Evolutionary conservation across 164 flowering plant species (phyloP).

Genomic region (Protea cynaroides): DNA sequence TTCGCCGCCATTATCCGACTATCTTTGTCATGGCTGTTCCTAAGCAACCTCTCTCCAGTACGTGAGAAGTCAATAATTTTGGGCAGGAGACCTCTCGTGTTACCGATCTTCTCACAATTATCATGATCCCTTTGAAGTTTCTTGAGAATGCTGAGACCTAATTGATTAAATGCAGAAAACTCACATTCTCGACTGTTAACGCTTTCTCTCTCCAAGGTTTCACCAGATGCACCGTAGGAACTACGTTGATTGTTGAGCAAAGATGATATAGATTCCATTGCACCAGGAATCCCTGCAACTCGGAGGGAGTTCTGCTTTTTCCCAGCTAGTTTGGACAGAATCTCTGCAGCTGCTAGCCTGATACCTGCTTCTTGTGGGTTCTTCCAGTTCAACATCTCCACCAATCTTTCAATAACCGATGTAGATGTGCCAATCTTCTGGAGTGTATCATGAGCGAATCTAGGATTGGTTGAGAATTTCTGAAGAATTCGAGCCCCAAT

Average conservation of each 20-base stretch:
- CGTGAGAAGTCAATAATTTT: constrained; percentile 79
- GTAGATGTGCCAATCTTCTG: constrained; percentile 69
- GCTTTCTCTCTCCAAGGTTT: constrained; percentile 46
- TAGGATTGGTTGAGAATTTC: constrained; percentile 32
- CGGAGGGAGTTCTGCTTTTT: constrained; percentile 80
- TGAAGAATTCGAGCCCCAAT: constrained; percentile 62
- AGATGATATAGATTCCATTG: constrained; percentile 93
- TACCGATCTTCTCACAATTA: constrained; percentile 91
- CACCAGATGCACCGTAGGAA: constrained; percentile 38
- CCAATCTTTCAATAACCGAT: constrained; percentile 67
- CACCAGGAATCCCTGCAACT: constrained; percentile 88
- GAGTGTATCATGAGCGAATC: constrained; percentile 64
- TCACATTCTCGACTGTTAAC: constrained; percentile 41
- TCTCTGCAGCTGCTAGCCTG: constrained; percentile 73
- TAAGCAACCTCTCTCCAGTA: constrained; percentile 52
- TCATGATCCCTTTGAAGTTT: constrained; percentile 83
- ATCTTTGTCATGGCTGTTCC: constrained; percentile 26
- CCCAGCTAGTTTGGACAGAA: constrained; percentile 63
- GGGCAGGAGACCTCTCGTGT: constrained; percentile 74
- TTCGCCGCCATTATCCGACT: constrained; percentile 58
- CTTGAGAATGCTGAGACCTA: constrained; percentile 81
- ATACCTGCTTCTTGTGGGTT: constrained; percentile 72
- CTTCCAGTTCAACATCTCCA: constrained; percentile 95
- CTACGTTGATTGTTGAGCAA: constrained; percentile 46
- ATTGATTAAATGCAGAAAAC: constrained; percentile 63